Percentiles rank a stretch among this genome's conserved stretches.
Conservation (phyloP, 768 basidiomycete genomes). For the Paxillus involutus region DNA sequence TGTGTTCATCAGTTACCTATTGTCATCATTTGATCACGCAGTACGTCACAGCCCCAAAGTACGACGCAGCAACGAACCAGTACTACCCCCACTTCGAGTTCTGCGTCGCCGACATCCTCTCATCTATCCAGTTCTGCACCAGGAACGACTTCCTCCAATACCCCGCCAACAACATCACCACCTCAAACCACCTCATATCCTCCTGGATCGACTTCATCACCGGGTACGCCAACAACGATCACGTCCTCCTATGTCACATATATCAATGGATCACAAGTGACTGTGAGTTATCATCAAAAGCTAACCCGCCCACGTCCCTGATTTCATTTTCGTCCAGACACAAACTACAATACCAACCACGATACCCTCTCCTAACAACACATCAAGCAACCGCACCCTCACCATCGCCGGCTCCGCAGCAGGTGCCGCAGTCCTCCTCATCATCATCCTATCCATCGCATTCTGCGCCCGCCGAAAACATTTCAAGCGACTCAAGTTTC, state of each 20-base stretch:
- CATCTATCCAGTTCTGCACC: background rate
- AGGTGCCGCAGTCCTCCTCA: conserved; percentile 36
- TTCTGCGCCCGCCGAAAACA: conserved; percentile 39
- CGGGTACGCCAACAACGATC: conserved; percentile 14
- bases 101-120: conserved; percentile 2
- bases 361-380: conserved; percentile 9
- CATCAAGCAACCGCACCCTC: conserved; percentile 31
- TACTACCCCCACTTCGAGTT: background rate
- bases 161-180: conserved; percentile 1
- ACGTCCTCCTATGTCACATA: conserved; percentile 19
- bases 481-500: conserved; percentile 32
- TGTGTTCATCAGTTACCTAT: background rate
- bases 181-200: conserved; percentile 1
- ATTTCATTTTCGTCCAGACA: conserved; percentile 8
- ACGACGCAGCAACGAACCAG: conserved; percentile 1
- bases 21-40: background rate
- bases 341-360: conserved; percentile 15
- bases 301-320: background rate
- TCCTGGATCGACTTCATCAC: conserved; percentile 3
- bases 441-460: conserved; percentile 34
- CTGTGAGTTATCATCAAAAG: conserved; percentile 14
- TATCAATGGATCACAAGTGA: conserved; percentile 9
- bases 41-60: conserved; percentile 1
- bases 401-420: conserved; percentile 44
- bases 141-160: background rate